Percentiles rank a stretch among this genome's conserved stretches.
Evolutionary conservation across 805 yeast genomes (phyloP).

Genomic region (Hanseniaspora taiwanica): DNA sequence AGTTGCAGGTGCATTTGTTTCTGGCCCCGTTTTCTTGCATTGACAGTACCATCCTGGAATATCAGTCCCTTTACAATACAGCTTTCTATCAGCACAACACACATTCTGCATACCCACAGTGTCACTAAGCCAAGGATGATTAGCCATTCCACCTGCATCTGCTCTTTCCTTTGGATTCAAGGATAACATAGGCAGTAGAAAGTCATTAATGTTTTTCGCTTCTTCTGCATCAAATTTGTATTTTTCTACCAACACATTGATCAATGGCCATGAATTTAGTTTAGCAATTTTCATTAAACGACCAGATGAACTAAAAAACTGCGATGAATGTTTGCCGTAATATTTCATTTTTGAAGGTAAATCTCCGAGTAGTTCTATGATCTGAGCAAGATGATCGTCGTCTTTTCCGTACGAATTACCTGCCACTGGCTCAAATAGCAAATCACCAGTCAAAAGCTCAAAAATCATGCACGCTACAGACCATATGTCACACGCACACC

Average conservation of each 20-base stretch:
- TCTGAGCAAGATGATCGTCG: conserved; percentile 94
- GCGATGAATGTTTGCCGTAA: conserved; percentile 47
- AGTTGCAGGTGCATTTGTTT: too few species aligned
- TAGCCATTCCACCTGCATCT: conserved; percentile 92
- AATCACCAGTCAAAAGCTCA: conserved; percentile 89
- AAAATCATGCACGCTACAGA: conserved; percentile 85
- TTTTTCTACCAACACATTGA: conserved; percentile 72
- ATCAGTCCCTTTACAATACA: conserved; percentile 74
- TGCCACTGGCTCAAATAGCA: conserved; percentile 74
- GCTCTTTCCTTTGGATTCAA: conserved; percentile 72
- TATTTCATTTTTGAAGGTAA: conserved; percentile 46
- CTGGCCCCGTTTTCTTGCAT: neutral
- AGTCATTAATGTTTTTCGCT: conserved; percentile 61
- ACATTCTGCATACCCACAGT: conserved; percentile 65
- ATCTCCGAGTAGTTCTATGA: conserved; percentile 67
- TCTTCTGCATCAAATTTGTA: conserved; percentile 59
- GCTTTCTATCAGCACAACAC: conserved; percentile 48
- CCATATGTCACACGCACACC: conserved; percentile 92
- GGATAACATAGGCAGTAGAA: conserved; percentile 70
- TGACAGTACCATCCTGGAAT: conserved; percentile 71
- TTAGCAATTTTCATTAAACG: conserved; percentile 67
- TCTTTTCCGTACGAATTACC: conserved; percentile 72
- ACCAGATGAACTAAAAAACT: conserved; percentile 54
- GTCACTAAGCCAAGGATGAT: conserved; percentile 72
- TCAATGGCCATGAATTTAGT: conserved; percentile 80